These are phyloP conservation scores for Aureobasidium sp. DNA, from an alignment of 2,329 filamentous ascomycete species.

Conservation along the genomic window DNA sequence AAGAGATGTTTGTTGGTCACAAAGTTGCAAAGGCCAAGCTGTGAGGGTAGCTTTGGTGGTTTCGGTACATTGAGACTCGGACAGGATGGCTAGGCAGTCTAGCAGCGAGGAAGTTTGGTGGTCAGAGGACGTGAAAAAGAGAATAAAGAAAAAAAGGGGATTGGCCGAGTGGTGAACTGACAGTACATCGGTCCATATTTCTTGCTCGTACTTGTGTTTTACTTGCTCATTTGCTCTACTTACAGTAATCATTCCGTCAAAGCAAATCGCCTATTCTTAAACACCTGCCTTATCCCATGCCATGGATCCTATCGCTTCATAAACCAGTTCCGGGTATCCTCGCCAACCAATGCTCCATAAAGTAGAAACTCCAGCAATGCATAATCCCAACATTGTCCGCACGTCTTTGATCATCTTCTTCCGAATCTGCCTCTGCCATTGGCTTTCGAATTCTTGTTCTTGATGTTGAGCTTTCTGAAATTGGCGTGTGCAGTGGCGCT, in stretches of 20 bases:
- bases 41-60: background rate
- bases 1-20: background rate
- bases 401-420: conserved; percentile 19
- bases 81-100: too few relatives aligned
- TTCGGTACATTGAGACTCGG: background rate
- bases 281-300: background rate
- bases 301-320: background rate
- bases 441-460: conserved; percentile 39
- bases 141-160: background rate
- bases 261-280: background rate
- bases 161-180: background rate
- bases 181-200: background rate
- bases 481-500: conserved; percentile 43
- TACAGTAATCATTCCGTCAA: background rate
- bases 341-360: background rate
- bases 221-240: background rate
- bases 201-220: background rate
- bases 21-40: background rate
- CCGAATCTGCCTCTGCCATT: conserved; percentile 36
- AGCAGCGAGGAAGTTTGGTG: too few relatives aligned
- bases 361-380: conserved; percentile 4
- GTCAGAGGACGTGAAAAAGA: too few relatives aligned
- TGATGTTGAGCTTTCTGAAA: conserved; percentile 44
- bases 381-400: background rate
- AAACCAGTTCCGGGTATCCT: background rate